Conservation (phyloP, 78 protist genomes). For the Ministeria vibrans region DNA sequence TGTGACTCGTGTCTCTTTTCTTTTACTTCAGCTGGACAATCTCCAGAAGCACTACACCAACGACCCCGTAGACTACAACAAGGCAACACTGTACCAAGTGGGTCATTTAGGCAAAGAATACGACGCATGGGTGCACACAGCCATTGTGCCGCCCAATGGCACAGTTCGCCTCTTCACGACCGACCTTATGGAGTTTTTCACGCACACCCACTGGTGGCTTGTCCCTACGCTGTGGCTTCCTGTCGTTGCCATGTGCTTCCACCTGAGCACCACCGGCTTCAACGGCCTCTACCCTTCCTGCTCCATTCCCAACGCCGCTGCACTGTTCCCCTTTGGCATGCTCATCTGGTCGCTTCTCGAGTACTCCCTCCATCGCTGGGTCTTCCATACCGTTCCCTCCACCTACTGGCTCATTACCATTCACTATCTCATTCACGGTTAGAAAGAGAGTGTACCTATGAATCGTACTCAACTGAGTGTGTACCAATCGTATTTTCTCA, state of each 20-base stretch:
- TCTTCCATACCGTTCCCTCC: neutral
- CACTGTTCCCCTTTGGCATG: too few species aligned
- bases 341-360: neutral
- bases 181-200: neutral
- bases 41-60: too few species aligned
- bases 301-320: neutral
- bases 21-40: too few species aligned
- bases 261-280: neutral
- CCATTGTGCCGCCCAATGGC: constrained; percentile 6
- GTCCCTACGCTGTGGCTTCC: too few species aligned
- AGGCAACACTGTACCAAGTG: too few species aligned
- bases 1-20: too few species aligned
- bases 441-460: neutral
- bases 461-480: neutral
- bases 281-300: neutral
- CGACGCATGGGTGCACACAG: constrained; percentile 13
- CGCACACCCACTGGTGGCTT: neutral
- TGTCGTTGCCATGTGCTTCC: too few species aligned
- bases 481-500: neutral
- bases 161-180: neutral
- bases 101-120: too few species aligned
- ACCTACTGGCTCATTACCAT: neutral
- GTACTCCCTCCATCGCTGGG: neutral
- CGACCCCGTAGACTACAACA: too few species aligned
- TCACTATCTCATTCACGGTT: neutral